Conservation (phyloP, 2,329 filamentous ascomycete genomes). For the Ambrosiella xylebori region DNA sequence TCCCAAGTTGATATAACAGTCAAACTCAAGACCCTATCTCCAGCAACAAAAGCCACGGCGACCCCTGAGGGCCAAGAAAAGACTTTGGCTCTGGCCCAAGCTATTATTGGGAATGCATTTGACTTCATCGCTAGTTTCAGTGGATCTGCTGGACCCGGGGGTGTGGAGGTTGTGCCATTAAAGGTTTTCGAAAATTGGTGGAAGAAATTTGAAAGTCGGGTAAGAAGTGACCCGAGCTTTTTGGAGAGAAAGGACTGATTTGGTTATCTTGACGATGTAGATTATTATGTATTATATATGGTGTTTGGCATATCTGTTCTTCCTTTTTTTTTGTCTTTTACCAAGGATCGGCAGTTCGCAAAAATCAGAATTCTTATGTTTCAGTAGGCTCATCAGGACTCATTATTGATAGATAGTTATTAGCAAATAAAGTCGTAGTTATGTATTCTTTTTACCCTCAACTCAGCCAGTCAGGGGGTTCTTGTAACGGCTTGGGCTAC, state of each 20-base stretch:
- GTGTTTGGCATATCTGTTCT: too few relatives aligned
- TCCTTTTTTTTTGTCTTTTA: too few relatives aligned
- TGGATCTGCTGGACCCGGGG: constrained; percentile 38
- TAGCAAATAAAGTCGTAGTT: neutral
- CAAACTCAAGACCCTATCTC: constrained; percentile 45
- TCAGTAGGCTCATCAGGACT: neutral
- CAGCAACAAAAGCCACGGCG: constrained; percentile 1
- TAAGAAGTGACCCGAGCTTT: constrained; percentile 76
- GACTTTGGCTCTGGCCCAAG: constrained; percentile 68
- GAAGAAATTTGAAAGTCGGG: constrained; percentile 79
- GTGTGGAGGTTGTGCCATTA: constrained; percentile 77
- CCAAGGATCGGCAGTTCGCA: too few relatives aligned
- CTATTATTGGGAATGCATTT: constrained; percentile 93
- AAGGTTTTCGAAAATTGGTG: constrained; percentile 97
- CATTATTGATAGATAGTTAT: neutral
- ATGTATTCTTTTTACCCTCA: neutral
- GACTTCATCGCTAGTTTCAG: constrained; percentile 89
- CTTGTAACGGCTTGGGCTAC: constrained; percentile 31
- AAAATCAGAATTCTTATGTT: too few relatives aligned
- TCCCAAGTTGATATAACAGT: constrained; percentile 51
- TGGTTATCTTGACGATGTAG: neutral
- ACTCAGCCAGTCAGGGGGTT: constrained; percentile 8
- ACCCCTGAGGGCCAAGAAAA: constrained; percentile 14
- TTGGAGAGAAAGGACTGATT: constrained; percentile 43
- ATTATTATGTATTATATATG: neutral